Conservation (phyloP, 768 basidiomycete species). For the Hypholoma fasciculare region DNA sequence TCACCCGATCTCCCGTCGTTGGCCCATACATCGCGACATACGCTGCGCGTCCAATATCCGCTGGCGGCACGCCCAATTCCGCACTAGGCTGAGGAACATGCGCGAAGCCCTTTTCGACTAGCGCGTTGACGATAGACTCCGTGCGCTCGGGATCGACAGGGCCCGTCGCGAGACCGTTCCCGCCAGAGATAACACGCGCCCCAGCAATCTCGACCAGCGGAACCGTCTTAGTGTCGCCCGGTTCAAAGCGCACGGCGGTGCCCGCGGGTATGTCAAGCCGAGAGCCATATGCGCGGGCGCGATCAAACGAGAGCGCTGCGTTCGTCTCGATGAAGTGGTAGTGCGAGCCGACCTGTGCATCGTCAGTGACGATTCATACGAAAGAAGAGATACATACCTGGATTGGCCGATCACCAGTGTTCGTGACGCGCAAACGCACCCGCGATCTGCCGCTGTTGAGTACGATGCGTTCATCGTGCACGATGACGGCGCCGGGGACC, state of each 20-base stretch:
- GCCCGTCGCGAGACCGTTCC: constrained; percentile 71
- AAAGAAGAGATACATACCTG: constrained; percentile 50
- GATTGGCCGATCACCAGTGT: constrained; percentile 91
- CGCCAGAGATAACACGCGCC: constrained; percentile 68
- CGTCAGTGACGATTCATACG: constrained; percentile 6
- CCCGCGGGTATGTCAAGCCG: constrained; percentile 93
- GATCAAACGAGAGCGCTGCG: constrained; percentile 77
- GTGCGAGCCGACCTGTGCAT: constrained; percentile 81
- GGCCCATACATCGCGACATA: constrained; percentile 97
- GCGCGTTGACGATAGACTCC: constrained; percentile 44
- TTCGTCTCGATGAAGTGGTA: constrained; percentile 96
- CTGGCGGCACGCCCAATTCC: constrained; percentile 41
- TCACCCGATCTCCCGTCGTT: constrained; percentile 85
- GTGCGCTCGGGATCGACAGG: constrained; percentile 41
- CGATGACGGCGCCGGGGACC: constrained; percentile 76
- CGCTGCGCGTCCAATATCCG: constrained; percentile 61
- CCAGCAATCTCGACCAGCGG: constrained; percentile 81
- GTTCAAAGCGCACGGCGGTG: constrained; percentile 96
- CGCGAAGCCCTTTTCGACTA: constrained; percentile 66
- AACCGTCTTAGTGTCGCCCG: constrained; percentile 85
- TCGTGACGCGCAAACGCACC: constrained; percentile 75
- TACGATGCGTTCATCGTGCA: constrained; percentile 55
- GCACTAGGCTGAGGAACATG: constrained; percentile 69
- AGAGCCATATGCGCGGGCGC: constrained; percentile 75
- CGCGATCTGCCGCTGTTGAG: constrained; percentile 78